These are phyloP conservation scores for Scheffersomyces lignosus DNA, from an alignment of 805 yeast genomes.

Conservation along the genomic window DNA sequence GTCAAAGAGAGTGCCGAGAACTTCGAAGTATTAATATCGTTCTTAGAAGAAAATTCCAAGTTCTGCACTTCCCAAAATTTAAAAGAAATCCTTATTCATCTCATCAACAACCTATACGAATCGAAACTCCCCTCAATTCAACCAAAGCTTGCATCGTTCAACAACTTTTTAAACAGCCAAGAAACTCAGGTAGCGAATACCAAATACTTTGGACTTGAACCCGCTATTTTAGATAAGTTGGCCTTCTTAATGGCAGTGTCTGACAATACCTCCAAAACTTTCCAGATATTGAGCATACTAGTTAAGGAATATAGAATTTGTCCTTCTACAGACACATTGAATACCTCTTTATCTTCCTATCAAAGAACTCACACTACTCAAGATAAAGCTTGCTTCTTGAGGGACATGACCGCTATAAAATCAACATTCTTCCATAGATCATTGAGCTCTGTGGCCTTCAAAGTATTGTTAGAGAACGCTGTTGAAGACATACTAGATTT, in stretches of 20 bases:
- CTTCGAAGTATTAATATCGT: constrained; percentile 12
- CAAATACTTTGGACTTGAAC: constrained; percentile 10
- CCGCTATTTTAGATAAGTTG: constrained; percentile 22
- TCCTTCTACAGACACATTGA: constrained; percentile 24
- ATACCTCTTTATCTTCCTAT: constrained; percentile 17
- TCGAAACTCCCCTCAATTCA: constrained; percentile 9
- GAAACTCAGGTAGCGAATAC: constrained; percentile 1
- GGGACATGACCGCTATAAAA: constrained; percentile 25
- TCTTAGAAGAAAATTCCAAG: constrained; percentile 10
- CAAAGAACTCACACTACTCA: constrained; percentile 8
- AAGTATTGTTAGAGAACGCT: constrained; percentile 19
- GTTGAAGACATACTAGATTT: constrained; percentile 27
- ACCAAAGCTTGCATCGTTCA: constrained; percentile 9
- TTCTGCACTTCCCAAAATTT: constrained; percentile 10
- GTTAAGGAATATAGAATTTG: constrained; percentile 11
- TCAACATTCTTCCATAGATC: constrained; percentile 26
- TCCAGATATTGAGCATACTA: constrained; percentile 12
- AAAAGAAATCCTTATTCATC: constrained; percentile 10
- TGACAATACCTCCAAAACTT: constrained; percentile 12
- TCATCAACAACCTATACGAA: constrained; percentile 13
- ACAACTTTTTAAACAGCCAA: constrained; percentile 8
- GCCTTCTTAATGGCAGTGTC: constrained; percentile 19
- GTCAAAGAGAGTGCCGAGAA: constrained; percentile 5
- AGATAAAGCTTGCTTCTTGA: constrained; percentile 11
- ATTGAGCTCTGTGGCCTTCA: constrained; percentile 16